A percentile compares a stretch with the other conserved stretches of the same genome.
phyloP scores from a whole-genome alignment of 2,329 filamentous ascomycete species.

The Aureobasidium sp. region DNA sequence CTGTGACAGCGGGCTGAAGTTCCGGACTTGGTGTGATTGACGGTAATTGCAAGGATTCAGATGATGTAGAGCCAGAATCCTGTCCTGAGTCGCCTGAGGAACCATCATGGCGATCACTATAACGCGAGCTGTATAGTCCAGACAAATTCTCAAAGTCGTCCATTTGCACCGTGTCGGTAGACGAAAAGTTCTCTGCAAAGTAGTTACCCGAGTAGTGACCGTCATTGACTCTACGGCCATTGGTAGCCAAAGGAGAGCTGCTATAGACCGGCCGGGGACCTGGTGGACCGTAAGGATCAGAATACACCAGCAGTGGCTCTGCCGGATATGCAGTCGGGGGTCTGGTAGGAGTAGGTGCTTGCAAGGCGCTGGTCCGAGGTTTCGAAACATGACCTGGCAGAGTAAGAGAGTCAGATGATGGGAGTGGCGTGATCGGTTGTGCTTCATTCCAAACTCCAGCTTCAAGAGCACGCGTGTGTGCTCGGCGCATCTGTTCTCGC shows the following conservation, averaged over 20 bases:
- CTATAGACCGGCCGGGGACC: slow-evolving; percentile 18
- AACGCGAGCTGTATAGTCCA: neutral
- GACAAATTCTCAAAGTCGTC: neutral
- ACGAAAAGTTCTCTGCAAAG: neutral
- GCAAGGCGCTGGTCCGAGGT: slow-evolving; percentile 5
- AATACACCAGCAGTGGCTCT: neutral
- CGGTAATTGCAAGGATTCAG: slow-evolving; percentile 22
- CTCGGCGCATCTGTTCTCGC: slow-evolving; percentile 30
- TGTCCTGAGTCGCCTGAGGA: slow-evolving; percentile 28
- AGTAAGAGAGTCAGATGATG: slow-evolving; percentile 20
- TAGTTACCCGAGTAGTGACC: slow-evolving; percentile 1
- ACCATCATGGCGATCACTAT: slow-evolving; percentile 31
- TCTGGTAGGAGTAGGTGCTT: neutral
- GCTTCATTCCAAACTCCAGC: slow-evolving; percentile 29
- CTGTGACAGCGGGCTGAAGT: neutral
- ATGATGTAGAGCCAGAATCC: slow-evolving; percentile 21
- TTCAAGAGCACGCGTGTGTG: slow-evolving; percentile 33
- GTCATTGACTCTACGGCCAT: neutral
- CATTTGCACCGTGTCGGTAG: neutral
- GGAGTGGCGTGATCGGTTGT: slow-evolving; percentile 30
- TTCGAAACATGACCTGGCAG: neutral
- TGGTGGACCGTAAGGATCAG: slow-evolving; percentile 21
- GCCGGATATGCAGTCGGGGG: neutral
- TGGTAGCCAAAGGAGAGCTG: slow-evolving; percentile 14
- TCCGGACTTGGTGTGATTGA: slow-evolving; percentile 23